Conservation (phyloP, 225 moss, liverwort and hornwort species). For the Polytrichum commune region DNA sequence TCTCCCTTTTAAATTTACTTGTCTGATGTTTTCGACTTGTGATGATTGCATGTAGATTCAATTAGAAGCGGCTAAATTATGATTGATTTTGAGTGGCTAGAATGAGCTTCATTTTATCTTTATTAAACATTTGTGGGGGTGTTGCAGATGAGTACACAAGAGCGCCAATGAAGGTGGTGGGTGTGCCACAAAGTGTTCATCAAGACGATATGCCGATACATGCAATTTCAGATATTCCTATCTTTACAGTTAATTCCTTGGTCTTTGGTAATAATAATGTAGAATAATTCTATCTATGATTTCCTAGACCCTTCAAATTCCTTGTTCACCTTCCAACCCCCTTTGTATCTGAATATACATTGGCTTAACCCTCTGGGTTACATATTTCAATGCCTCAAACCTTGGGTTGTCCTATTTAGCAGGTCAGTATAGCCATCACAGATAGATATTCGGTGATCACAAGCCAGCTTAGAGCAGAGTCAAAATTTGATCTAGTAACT, state of each 20-base stretch:
- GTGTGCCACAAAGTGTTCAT: not conserved
- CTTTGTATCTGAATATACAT: not conserved
- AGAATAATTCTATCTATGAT: too few relatives aligned
- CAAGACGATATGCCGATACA: conserved; percentile 53
- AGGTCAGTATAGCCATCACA: not conserved
- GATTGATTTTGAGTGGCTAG: too few relatives aligned
- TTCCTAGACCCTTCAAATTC: not conserved
- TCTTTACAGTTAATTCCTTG: conserved; percentile 67
- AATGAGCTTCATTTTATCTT: not conserved
- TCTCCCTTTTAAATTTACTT: not conserved
- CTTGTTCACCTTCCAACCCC: not conserved
- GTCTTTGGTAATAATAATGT: conserved; percentile 29
- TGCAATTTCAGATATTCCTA: conserved; percentile 74
- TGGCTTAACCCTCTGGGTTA: not conserved
- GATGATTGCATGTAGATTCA: not conserved
- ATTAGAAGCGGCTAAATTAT: not conserved
- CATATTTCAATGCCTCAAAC: too few relatives aligned
- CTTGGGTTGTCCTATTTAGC: not conserved
- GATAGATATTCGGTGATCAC: too few relatives aligned
- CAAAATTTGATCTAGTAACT: too few relatives aligned
- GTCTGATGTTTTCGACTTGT: not conserved
- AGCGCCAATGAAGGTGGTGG: conserved; percentile 15
- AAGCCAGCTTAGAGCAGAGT: too few relatives aligned
- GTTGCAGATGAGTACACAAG: conserved; percentile 63
- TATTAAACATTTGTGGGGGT: not conserved